Evolutionary conservation across 2,329 filamentous ascomycete species (phyloP), one percentile per base, ranked within the genome.

Genomic region (Colletotrichum lini): DNA sequence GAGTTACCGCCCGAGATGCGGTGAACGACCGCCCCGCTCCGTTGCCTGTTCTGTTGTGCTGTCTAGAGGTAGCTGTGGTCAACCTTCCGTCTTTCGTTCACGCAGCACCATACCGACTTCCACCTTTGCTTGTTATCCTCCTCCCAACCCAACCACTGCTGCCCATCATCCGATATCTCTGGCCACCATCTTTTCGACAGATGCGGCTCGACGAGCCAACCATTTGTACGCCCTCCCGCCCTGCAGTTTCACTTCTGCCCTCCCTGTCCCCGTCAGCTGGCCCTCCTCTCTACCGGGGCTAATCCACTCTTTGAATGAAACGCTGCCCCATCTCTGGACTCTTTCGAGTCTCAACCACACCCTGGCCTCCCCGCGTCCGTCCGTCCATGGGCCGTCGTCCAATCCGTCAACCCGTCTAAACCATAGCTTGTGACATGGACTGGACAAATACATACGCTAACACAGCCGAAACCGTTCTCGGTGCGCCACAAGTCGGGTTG

Each of bases 21-120:
- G 68, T 71, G 68, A 71, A 71, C 63, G 68, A 30, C 58, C 50
- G 68, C 68, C 58, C 50, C 64, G 66, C 63, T 66, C 52, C 60
- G 35, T 38, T 38, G 35, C 35, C 35, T 38, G 35, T 38, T 38
- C 56, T 30, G 26, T 54, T 52, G 52, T 40, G 18, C 38, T 47
- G 21, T 40, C 16, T 26, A 15, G 30, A 35, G 30, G 30, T 18
- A 59, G 38, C 23, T 16, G 50, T 23, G n/a, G 15, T 52, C 52
- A 63, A 53, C 65, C 58, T 60, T 35, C 50, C 30, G 9, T 8
- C 30, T 35, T 35, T 35, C 30, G 8, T 35, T 53, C 50, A 30
- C 44, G 26, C 52, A 63, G 44, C 63, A 56, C 60, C 67, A 52
- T 23, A 21, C 42, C 30, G 66, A 23, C 40, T 50, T 54, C 52